Base-by-base conservation (phyloP, 306 rosid species). In the Castanopsis chinensis region DNA sequence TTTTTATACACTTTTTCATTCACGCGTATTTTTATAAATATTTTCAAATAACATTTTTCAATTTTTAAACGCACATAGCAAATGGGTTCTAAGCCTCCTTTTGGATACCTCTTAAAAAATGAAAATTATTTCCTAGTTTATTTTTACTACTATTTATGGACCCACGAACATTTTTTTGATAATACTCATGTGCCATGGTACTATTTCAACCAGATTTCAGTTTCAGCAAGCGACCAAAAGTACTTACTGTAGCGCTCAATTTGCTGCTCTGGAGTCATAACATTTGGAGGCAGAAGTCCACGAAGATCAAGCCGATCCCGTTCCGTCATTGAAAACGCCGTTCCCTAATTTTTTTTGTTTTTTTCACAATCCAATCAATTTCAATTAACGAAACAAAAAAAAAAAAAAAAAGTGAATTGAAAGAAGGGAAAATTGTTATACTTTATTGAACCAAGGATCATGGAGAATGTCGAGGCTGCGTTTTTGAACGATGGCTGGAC, bases 391-490 rank as follows among this genome's bases (percentile, higher is more conserved):
- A 41, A 41, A 32, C 5, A 32, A 75, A 52, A 5, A 2, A 37
- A 23, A 49, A 10, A 3, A 35, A 6, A 5, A 14, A 12, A 18
- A 10, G 21, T 59, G 28, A 41, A 37, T 37, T 37, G 43, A 37
- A 37, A 37, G 12, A 41, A 41, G 12, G 0, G 0, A 8, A 41
- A 8, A 41, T 41, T 41, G 11, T 8, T 12, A 3, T 71, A 93
- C 99, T 77, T 93, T 96, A 56, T 96, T 96, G 89, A 96, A 96
- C 99, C 97, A 96, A 64, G 99, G 98, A 75, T 96, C 99, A 28
- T 96, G 99, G 52, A 96, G 99, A 77, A 96, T 96, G 73, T 96
- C 99, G 58, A 93, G 89, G 82, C 99, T 93, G 70, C 97, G 99
- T 81, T 96, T 96, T 79, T 93, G 96, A 28, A 96, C 89, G 43